phyloP scores from a whole-genome alignment of 2,329 filamentous ascomycete genomes.

The Domatiomyces globalis region DNA sequence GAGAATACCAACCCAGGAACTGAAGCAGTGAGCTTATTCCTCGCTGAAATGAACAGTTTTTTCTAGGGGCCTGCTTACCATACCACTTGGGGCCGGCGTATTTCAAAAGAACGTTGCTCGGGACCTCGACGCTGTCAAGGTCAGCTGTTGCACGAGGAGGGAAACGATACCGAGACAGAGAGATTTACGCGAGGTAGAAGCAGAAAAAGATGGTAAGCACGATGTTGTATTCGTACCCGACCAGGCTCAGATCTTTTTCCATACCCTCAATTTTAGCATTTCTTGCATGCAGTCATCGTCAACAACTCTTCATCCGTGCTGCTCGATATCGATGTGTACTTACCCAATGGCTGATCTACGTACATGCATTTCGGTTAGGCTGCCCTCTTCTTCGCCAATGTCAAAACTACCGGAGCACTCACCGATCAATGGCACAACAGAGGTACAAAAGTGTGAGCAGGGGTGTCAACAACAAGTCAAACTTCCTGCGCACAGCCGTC shows the following conservation, averaged over 20 bases:
- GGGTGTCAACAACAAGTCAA: constrained; percentile 12
- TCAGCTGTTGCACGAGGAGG: constrained; percentile 29
- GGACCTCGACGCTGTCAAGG: constrained; percentile 34
- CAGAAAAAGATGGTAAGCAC: constrained; percentile 34
- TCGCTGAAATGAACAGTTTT: constrained; percentile 26
- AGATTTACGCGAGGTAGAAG: constrained; percentile 14
- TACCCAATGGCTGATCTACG: constrained; percentile 1
- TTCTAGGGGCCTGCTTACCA: constrained; percentile 26
- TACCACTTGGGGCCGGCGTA: constrained; percentile 27
- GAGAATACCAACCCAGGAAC: constrained; percentile 9
- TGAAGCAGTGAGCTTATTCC: constrained; percentile 20
- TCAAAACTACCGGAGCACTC: not conserved
- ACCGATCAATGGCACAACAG: constrained; percentile 12
- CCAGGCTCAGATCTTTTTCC: constrained; percentile 35
- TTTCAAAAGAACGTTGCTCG: constrained; percentile 50
- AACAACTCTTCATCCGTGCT: too few relatives aligned
- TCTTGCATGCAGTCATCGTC: constrained; percentile 8
- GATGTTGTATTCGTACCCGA: constrained; percentile 29
- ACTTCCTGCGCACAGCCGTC: constrained; percentile 10
- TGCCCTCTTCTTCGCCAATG: not conserved
- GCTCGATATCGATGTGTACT: not conserved
- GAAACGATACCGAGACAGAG: constrained; percentile 22
- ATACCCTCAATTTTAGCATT: constrained; percentile 25
- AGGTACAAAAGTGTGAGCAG: constrained; percentile 14
- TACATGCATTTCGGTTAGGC: not conserved